A percentile compares a stretch with the other conserved stretches of the same genome.
These are phyloP conservation scores for Hypoxylon sp. DNA, from an alignment of 2,329 filamentous ascomycete species.

Conservation along the genomic window DNA sequence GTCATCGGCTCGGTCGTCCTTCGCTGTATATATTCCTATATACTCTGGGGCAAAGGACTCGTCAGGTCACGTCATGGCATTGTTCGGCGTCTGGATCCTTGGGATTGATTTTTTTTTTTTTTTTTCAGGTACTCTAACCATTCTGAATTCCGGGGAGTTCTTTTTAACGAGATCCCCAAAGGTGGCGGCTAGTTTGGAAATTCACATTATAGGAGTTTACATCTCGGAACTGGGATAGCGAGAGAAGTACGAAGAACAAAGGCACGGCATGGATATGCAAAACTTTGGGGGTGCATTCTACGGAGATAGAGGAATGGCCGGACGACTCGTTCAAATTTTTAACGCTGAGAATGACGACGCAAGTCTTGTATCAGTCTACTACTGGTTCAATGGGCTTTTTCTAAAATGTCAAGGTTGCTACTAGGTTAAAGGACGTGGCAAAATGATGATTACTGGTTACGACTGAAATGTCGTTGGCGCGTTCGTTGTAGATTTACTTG, in stretches of 20 bases:
- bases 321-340: constrained; percentile 19
- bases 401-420: constrained; percentile 14
- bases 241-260: constrained; percentile 25
- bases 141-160: constrained; percentile 13
- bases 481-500: constrained; percentile 6
- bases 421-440: constrained; percentile 4
- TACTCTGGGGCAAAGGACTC: constrained; percentile 44
- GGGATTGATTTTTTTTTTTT: constrained; percentile 24
- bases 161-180: constrained; percentile 21
- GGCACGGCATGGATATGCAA: constrained; percentile 23
- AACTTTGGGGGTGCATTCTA: constrained; percentile 21
- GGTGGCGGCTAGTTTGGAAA: constrained; percentile 27
- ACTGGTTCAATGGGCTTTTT: constrained; percentile 23
- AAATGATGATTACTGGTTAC: constrained; percentile 7
- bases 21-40: constrained; percentile 48
- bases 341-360: constrained; percentile 28
- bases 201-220: constrained; percentile 20
- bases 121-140: constrained; percentile 34
- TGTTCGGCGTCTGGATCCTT: constrained; percentile 42
- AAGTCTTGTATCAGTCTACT: constrained; percentile 23
- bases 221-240: constrained; percentile 25
- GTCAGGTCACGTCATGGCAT: constrained; percentile 44
- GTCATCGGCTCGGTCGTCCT: constrained; percentile 31
- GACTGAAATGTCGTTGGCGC: constrained; percentile 17
- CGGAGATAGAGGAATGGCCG: constrained; percentile 31